Conservation (phyloP, 2,329 filamentous ascomycete species). For the Hirsutella rhossiliensis region DNA sequence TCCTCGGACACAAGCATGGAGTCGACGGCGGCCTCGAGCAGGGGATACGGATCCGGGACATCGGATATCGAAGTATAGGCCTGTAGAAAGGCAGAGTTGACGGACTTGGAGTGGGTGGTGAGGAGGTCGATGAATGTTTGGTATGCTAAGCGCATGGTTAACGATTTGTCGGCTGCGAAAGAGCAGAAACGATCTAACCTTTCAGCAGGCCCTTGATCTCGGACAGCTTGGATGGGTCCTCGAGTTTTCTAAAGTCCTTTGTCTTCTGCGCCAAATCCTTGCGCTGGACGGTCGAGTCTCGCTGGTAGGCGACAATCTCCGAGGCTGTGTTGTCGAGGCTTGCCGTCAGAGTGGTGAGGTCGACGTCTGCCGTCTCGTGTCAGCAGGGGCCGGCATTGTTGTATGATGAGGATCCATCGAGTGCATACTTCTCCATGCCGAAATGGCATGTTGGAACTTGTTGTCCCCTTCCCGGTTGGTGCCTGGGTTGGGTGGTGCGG, state of each 20-base stretch:
- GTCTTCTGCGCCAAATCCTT: slow-evolving; percentile 99
- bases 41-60: slow-evolving; percentile 88
- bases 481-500: slow-evolving; percentile 12
- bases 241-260: slow-evolving; percentile 91
- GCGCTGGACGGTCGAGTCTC: slow-evolving; percentile 88
- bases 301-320: slow-evolving; percentile 84
- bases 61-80: slow-evolving; percentile 89
- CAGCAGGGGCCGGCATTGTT: slow-evolving; percentile 2
- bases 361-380: slow-evolving; percentile 51
- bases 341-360: slow-evolving; percentile 71
- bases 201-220: slow-evolving; percentile 88
- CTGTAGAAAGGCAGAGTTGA: slow-evolving; percentile 86
- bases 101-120: slow-evolving; percentile 89
- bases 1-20: slow-evolving; percentile 87
- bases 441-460: slow-evolving; percentile 94
- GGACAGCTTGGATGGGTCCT: slow-evolving; percentile 72
- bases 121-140: slow-evolving; percentile 95
- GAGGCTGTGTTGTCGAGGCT: slow-evolving; percentile 88
- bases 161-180: neutral
- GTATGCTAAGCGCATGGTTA: slow-evolving; percentile 51
- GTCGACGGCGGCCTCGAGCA: slow-evolving; percentile 93
- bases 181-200: slow-evolving; percentile 33
- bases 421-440: slow-evolving; percentile 78
- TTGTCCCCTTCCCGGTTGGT: slow-evolving; percentile 50
- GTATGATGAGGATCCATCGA: neutral